phyloP scores from a whole-genome alignment of 768 basidiomycete species.

The Leccinum variicolor region DNA sequence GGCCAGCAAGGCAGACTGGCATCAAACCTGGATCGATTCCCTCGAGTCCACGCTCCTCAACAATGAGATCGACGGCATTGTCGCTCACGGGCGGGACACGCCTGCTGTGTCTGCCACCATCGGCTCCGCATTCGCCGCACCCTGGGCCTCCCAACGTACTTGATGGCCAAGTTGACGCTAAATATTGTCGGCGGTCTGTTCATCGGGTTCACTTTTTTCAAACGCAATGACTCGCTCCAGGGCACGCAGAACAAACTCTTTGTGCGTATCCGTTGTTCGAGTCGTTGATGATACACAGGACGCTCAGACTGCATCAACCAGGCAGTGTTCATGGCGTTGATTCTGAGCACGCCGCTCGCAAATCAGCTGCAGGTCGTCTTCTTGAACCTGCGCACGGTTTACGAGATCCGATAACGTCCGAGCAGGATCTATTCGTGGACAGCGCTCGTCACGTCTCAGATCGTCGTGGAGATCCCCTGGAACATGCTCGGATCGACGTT shows the following conservation, averaged over 20 bases:
- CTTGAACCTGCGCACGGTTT: slow-evolving; percentile 55
- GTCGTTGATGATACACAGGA: neutral
- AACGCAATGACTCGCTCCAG: slow-evolving; percentile 48
- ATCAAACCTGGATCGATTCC: slow-evolving; percentile 54
- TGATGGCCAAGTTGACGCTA: slow-evolving; percentile 55
- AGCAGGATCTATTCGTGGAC: slow-evolving; percentile 67
- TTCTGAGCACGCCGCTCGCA: slow-evolving; percentile 48
- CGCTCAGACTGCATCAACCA: slow-evolving; percentile 14
- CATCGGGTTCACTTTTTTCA: slow-evolving; percentile 62
- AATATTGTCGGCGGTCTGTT: slow-evolving; percentile 54
- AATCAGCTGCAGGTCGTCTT: slow-evolving; percentile 65
- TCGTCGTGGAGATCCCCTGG: slow-evolving; percentile 59
- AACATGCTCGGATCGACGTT: slow-evolving; percentile 55
- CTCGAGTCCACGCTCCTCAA: slow-evolving; percentile 38
- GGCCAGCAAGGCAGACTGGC: slow-evolving; percentile 54
- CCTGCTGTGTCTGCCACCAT: slow-evolving; percentile 36
- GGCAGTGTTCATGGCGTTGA: slow-evolving; percentile 56
- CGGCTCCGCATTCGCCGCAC: slow-evolving; percentile 47
- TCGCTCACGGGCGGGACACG: slow-evolving; percentile 43
- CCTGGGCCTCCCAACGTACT: slow-evolving; percentile 54
- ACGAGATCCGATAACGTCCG: slow-evolving; percentile 64
- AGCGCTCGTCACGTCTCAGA: slow-evolving; percentile 51
- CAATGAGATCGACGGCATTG: slow-evolving; percentile 44
- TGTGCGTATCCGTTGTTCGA: slow-evolving; percentile 34
- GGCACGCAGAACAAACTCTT: slow-evolving; percentile 68